Evolutionary conservation across 805 yeast genomes (phyloP), one percentile per base, ranked within the genome.

Genomic region (Myxozyma nipponensis): DNA sequence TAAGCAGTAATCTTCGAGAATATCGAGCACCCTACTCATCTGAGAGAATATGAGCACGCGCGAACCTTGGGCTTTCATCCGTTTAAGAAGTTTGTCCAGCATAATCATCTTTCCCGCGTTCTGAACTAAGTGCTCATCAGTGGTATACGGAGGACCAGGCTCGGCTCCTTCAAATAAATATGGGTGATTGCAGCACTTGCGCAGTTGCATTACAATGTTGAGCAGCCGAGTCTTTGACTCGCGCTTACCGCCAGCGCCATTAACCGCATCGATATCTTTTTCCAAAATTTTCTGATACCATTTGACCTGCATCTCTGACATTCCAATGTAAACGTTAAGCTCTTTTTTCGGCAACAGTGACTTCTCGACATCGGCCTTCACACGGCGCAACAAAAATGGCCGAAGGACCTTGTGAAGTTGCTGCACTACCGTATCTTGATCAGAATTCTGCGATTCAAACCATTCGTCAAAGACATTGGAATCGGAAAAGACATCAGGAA

Each of bases 141-240:
- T 91, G 1, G 97, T 91, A 63, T 76, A 91, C 1, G 98, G 98
- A 1, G 98, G 98, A 7, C 98, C 98, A 0, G 97, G 98, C 68
- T 90, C 98, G 1, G 98, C 98, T n/a, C 98, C 98, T 66, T 91
- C 98, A 63, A 93, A 93, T 47, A 91, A 71, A 67, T 93, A 91
- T 0, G 98, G 98, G 69, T 93, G 98, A 66, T 93, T 91, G 67
- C 98, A 91, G 67, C 98, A 91, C 67, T 91, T 91, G 63, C 98
- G 77, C 57, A 91, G 74, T 69, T 91, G 98, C 98, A 91, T 91
- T 13, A 91, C 98, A 62, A 91, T 91, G 64, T 91, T 91, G 50
- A 91, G 74, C 55, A 93, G 72, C 49, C 98, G 76, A 0, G 97
- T 89, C 64, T 91, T 91, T 4, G 91, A 89, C 66, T 91, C 98